Percentiles rank a stretch among this genome's conserved stretches.
These are phyloP conservation scores for Apiotrichum veenhuisii DNA, from an alignment of 1,284 basidiomycete species.

Conservation along the genomic window DNA sequence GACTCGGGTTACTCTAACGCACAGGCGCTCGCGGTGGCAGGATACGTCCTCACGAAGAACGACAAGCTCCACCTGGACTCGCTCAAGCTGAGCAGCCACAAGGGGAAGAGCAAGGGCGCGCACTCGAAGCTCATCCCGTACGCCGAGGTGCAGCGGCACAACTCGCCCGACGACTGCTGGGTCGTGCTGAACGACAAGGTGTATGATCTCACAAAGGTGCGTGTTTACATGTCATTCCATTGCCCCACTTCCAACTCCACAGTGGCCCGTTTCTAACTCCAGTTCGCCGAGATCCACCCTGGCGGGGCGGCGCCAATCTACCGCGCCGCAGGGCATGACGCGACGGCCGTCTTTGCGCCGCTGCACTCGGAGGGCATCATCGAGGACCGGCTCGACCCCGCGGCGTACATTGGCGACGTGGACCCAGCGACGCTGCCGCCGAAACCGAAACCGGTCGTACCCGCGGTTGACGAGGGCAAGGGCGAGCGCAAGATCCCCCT, in stretches of 20 bases:
- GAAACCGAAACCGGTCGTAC: neutral
- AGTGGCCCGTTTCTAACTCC: neutral
- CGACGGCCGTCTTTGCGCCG: slow-evolving; percentile 40
- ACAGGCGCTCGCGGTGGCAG: neutral
- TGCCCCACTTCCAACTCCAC: no score
- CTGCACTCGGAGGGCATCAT: slow-evolving; percentile 48
- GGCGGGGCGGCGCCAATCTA: slow-evolving; percentile 41
- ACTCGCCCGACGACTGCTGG: slow-evolving; percentile 42
- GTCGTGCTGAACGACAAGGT: slow-evolving; percentile 46
- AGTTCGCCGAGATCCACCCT: slow-evolving; percentile 46
- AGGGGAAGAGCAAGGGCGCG: neutral
- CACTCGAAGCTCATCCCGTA: slow-evolving; percentile 24
- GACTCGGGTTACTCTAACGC: neutral
- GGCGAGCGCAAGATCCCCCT: slow-evolving; percentile 33
- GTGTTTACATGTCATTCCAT: no score
- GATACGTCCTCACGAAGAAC: neutral
- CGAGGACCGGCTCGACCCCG: slow-evolving; percentile 38
- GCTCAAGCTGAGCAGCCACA: neutral
- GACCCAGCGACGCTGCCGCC: slow-evolving; percentile 30
- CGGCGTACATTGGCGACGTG: slow-evolving; percentile 26
- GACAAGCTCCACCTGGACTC: neutral
- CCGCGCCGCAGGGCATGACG: slow-evolving; percentile 45
- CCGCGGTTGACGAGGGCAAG: slow-evolving; percentile 8
- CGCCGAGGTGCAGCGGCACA: slow-evolving; percentile 44
- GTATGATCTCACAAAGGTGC: slow-evolving; percentile 47